A percentile compares a stretch with the other conserved stretches of the same genome.
Conservation (phyloP, 1,139 yeast species). For the Blastobotrys capitulatus region DNA sequence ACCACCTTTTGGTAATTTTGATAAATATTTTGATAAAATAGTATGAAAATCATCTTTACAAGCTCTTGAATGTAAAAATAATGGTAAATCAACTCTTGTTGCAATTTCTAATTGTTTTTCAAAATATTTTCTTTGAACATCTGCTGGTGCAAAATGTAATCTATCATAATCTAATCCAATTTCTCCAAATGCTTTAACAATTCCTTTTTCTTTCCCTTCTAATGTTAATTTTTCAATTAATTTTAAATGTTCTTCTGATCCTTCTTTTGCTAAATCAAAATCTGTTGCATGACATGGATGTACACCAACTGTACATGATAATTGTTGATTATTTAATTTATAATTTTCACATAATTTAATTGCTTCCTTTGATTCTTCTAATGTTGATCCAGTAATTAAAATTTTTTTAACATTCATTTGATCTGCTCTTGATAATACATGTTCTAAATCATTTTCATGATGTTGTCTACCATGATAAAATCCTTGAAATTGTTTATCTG, state of each 20-base stretch:
- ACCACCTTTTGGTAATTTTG: conserved; percentile 42
- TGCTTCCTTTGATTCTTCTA: conserved; percentile 54
- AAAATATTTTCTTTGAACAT: conserved; percentile 64
- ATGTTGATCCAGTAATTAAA: conserved; percentile 78
- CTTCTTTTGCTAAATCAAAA: conserved; percentile 39
- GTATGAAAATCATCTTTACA: conserved; percentile 76
- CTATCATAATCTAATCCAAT: conserved; percentile 93
- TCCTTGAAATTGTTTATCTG: conserved; percentile 87
- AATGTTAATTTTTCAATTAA: conserved; percentile 46
- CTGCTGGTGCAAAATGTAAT: conserved; percentile 63
- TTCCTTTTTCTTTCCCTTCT: conserved; percentile 43
- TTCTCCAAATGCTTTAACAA: conserved; percentile 80
- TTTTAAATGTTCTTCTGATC: conserved; percentile 27
- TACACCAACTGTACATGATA: conserved; percentile 76
- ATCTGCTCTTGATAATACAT: conserved; percentile 63
- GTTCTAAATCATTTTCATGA: conserved; percentile 62
- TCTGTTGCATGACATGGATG: conserved; percentile 86
- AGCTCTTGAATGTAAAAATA: conserved; percentile 84
- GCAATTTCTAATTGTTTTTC: conserved; percentile 60
- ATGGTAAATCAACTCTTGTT: conserved; percentile 54
- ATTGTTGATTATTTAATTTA: conserved; percentile 35
- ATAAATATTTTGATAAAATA: conserved; percentile 55
- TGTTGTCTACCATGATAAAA: conserved; percentile 59
- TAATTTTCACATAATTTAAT: conserved; percentile 38
- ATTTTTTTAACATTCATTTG: conserved; percentile 59